phyloP scores from a whole-genome alignment of 805 yeast species.

The Kodamaea nitidulidarum region DNA sequence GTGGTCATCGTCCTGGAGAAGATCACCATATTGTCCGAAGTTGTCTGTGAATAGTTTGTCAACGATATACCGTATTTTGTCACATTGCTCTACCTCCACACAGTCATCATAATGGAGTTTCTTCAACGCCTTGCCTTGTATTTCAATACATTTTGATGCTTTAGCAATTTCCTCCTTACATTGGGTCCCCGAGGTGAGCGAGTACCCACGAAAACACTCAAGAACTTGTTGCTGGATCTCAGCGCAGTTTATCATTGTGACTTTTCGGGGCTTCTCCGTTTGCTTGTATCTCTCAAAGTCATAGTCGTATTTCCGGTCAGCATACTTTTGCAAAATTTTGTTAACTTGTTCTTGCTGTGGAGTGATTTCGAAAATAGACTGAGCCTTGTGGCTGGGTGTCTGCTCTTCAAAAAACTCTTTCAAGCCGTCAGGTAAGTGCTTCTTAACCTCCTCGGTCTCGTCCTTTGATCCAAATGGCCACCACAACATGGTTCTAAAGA shows the following conservation, averaged over 20 bases:
- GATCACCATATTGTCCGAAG: constrained; percentile 36
- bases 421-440: constrained; percentile 33
- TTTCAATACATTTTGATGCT: constrained; percentile 27
- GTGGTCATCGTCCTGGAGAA: constrained; percentile 24
- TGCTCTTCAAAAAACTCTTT: constrained; percentile 27
- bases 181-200: constrained; percentile 22
- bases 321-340: constrained; percentile 19
- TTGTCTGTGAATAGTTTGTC: constrained; percentile 33
- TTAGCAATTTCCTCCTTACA: constrained; percentile 30
- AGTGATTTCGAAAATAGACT: constrained; percentile 19
- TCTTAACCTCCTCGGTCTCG: constrained; percentile 24
- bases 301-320: constrained; percentile 17
- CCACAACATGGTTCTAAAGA: constrained; percentile 13
- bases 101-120: constrained; percentile 35
- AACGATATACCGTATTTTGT: constrained; percentile 31
- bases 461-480: constrained; percentile 30
- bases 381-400: constrained; percentile 27
- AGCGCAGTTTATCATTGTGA: constrained; percentile 34
- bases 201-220: constrained; percentile 34
- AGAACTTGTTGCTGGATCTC: constrained; percentile 36
- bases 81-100: constrained; percentile 31
- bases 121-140: constrained; percentile 34
- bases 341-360: constrained; percentile 27
- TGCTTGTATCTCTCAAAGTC: constrained; percentile 31
- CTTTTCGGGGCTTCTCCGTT: constrained; percentile 22